Percentiles rank a stretch among this genome's conserved stretches.
These are phyloP conservation scores for Salicornia ramosissima DNA, from an alignment of 148 eudicot genomes.

Conservation along the genomic window DNA sequence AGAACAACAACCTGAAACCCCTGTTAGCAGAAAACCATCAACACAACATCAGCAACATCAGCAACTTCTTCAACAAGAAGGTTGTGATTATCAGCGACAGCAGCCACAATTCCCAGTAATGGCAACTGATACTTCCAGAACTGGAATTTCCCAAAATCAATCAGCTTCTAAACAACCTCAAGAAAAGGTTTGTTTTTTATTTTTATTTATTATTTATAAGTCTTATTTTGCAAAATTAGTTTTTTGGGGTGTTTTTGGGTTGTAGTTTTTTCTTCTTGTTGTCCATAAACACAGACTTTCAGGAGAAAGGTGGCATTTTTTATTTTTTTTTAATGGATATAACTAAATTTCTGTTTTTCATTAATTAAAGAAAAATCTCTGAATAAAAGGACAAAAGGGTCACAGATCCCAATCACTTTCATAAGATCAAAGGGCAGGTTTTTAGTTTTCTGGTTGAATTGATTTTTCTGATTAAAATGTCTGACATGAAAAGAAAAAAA, in stretches of 20 bases:
- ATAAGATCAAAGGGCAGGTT: slow-evolving; percentile 35
- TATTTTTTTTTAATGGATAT: not conserved
- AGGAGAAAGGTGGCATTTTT: not conserved
- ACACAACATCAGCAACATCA: slow-evolving; percentile 22
- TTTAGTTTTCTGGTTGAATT: slow-evolving; percentile 30
- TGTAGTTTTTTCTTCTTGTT: not conserved
- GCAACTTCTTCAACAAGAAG: slow-evolving; percentile 23
- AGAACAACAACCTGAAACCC: slow-evolving; percentile 58
- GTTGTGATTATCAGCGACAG: slow-evolving; percentile 22
- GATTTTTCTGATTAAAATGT: slow-evolving; percentile 29
- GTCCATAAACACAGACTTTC: not conserved
- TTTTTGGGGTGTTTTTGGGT: not conserved
- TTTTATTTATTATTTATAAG: not conserved
- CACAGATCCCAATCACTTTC: slow-evolving; percentile 50
- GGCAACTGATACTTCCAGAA: slow-evolving; percentile 42
- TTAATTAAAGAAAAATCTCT: not conserved
- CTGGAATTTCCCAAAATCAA: slow-evolving; percentile 45
- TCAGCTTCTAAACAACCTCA: slow-evolving; percentile 38
- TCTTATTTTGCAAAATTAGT: not conserved
- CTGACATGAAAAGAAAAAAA: slow-evolving; percentile 35
- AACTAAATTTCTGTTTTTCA: not conserved
- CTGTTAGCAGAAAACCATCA: slow-evolving; percentile 48
- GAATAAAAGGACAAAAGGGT: slow-evolving; percentile 22
- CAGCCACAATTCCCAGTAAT: slow-evolving; percentile 31
- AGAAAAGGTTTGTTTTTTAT: slow-evolving; percentile 52